Base-by-base conservation (phyloP, 768 basidiomycete genomes). In the Coprinopsis sp. region DNA sequence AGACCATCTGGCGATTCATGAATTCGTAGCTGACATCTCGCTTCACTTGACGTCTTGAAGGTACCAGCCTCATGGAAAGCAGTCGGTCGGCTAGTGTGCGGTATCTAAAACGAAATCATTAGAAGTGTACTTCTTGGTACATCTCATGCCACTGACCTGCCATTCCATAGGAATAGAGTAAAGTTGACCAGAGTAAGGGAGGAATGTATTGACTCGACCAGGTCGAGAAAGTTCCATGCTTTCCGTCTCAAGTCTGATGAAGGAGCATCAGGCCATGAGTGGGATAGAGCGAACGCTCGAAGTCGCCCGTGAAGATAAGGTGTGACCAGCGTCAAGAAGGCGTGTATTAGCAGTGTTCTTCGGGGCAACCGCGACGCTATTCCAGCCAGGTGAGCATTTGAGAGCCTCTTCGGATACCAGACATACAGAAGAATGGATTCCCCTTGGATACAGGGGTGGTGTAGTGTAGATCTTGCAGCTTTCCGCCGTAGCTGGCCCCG, bases 1-100 rank as follows among this genome's bases (percentile, higher is more conserved):
- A 99, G 45, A 99, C 96, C 78, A 99, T 89, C 64, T 98, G 95
- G 54, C 96, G 87, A 58, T 98, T 97, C 91, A 98, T 95, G 58
- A 93, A 98, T 59, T 98, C 96, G 65, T 96, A 99, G 58, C 90
- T 95, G 41, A 98, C 88, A 55, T 94, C 85, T 14, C 88, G 80
- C 51, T 79, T 82, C 28, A 83, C 74, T 27, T 84, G 76, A 33
- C 74, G 69, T 25, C 81, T 78, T 0, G 87, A 73, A 3, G 94
- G 86, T 1, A 84, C 76, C 3, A 97, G 78, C 24, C 74, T 72
- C 72, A 99, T 77, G 21, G 71, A 65, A 13, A 97, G 70, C 18
- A 96, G 51, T 37, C 96, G 73, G 60, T 95, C 91, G 11, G 83
- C 70, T 22, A 93, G 61, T 22, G 91, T 87, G 1, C 94, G 86